Evolutionary conservation across 2,329 filamentous ascomycete genomes (phyloP), one percentile per base, ranked within the genome.

Genomic region (Rhytidhysteron rufulum): DNA sequence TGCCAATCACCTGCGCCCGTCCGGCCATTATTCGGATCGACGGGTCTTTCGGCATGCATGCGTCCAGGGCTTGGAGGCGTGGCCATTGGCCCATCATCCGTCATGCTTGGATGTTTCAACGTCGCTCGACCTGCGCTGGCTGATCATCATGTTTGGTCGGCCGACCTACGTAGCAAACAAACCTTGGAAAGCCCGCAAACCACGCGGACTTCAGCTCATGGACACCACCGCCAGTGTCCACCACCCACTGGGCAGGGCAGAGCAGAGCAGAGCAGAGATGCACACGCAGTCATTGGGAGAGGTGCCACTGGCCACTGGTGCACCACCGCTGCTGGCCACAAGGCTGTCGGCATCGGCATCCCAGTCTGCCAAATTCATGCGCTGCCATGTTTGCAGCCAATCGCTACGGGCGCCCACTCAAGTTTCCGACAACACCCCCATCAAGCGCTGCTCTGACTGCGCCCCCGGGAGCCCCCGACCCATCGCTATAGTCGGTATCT

Each of bases 371-470:
- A 27, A 37, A 37, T 39, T 21, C 27, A 41, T 32, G 40, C 45
- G 40, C 42, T 39, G 31, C 9, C n/a, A 13, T 21, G 20, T 22
- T 29, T 4, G 10, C 24, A n/a, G 36, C 51, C 53, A 58, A 55
- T 53, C 45, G 49, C 18, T 40, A 34, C 37, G 37, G 43, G 42
- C 39, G n/a, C 27, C 47, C 40, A 42, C 30, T 22, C 34, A 31
- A 31, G 29, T 43, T 44, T 47, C 41, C 40, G 48, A 32, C 40
- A 31, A 37, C 15, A n/a, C 36, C 51, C 44, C 47, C 55, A 53
- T 39, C 49, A 58, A 48, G 53, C 56, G 54, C 55, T 54, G 54
- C 57, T 58, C 56, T 51, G 57, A 57, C 57, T 55, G 56, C 43
- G 20, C 29, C 9, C 19, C n/a, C n/a, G n/a, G n/a, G n/a, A 27